These are phyloP conservation scores for Anthracocystis panici-leucophaei DNA, from an alignment of 1,284 basidiomycete species.

Conservation along the genomic window DNA sequence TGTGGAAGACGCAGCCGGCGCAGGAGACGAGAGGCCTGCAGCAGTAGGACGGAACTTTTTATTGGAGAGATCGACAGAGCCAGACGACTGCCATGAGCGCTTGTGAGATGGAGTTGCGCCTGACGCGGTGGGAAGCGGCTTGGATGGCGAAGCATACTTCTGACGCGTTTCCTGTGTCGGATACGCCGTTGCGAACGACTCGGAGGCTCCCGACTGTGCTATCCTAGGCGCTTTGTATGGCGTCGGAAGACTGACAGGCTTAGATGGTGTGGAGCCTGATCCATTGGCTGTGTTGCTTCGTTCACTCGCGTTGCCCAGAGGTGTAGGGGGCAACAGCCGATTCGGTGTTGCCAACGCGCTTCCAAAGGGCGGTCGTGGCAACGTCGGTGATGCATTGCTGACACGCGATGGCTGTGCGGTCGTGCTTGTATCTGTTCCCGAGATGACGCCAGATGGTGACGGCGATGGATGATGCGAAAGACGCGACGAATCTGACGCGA, in stretches of 20 bases:
- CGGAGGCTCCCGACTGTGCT: slow-evolving; percentile 33
- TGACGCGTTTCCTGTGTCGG: slow-evolving; percentile 54
- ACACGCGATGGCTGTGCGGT: slow-evolving; percentile 3
- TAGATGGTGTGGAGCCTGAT: slow-evolving; percentile 16
- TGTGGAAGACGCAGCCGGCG: slow-evolving; percentile 5
- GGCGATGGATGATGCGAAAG: slow-evolving; percentile 16
- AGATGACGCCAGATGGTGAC: slow-evolving; percentile 9
- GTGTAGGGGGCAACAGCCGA: slow-evolving; percentile 39
- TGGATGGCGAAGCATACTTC: slow-evolving; percentile 52
- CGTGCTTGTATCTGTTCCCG: background rate
- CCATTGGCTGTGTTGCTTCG: slow-evolving; percentile 12
- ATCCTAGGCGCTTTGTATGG: slow-evolving; percentile 43
- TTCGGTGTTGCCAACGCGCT: slow-evolving; percentile 22
- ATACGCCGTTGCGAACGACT: slow-evolving; percentile 51
- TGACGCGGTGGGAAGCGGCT: slow-evolving; percentile 23
- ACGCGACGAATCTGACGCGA: slow-evolving; percentile 41
- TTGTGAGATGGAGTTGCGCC: slow-evolving; percentile 25
- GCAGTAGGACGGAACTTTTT: slow-evolving; percentile 29
- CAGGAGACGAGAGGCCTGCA: slow-evolving; percentile 1
- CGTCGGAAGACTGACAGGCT: slow-evolving; percentile 28
- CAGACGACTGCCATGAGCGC: slow-evolving; percentile 38
- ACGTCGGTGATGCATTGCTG: slow-evolving; percentile 10
- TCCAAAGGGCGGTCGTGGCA: slow-evolving; percentile 20
- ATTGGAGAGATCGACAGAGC: slow-evolving; percentile 31
- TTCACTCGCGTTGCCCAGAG: slow-evolving; percentile 26